A percentile compares a stretch with the other conserved stretches of the same genome.
These are phyloP conservation scores for Parietichytrium sp. DNA, from an alignment of 108 stramenopile species.

Conservation along the genomic window DNA sequence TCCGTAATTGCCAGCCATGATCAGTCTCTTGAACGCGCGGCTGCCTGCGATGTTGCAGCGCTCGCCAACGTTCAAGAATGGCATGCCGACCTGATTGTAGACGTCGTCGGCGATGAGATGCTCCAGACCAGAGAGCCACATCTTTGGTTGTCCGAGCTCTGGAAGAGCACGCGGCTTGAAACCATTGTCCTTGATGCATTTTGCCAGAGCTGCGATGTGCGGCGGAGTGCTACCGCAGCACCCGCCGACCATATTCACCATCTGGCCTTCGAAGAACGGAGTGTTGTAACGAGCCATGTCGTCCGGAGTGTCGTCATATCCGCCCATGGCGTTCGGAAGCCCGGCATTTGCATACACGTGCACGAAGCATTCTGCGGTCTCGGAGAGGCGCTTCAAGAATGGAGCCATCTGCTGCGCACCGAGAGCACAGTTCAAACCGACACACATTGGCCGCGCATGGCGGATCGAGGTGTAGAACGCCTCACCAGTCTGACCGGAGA, in stretches of 20 bases:
- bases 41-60: slow-evolving; percentile 95
- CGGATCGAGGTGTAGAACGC: slow-evolving; percentile 94
- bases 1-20: slow-evolving; percentile 90
- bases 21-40: slow-evolving; percentile 90
- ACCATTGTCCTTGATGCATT: slow-evolving; percentile 45
- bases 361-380: slow-evolving; percentile 89
- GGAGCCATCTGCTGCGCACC: slow-evolving; percentile 94
- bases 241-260: slow-evolving; percentile 97
- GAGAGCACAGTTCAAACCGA: slow-evolving; percentile 96
- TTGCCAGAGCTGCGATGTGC: slow-evolving; percentile 74
- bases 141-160: slow-evolving; percentile 61
- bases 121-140: slow-evolving; percentile 95
- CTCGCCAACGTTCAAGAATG: slow-evolving; percentile 95
- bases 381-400: slow-evolving; percentile 84
- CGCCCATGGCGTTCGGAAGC: slow-evolving; percentile 97
- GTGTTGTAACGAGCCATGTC: slow-evolving; percentile 87
- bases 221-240: slow-evolving; percentile 96
- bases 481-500: slow-evolving; percentile 96
- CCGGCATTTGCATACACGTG: slow-evolving; percentile 98
- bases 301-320: slow-evolving; percentile 92
- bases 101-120: slow-evolving; percentile 84
- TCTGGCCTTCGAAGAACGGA: slow-evolving; percentile 85
- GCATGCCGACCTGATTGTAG: slow-evolving; percentile 84
- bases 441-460: slow-evolving; percentile 95
- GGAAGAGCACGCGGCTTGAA: slow-evolving; percentile 76